Evolutionary conservation across 208 protist genomes (phyloP), one percentile per base, ranked within the genome.

Genomic region (Tetramitus jugosus): DNA sequence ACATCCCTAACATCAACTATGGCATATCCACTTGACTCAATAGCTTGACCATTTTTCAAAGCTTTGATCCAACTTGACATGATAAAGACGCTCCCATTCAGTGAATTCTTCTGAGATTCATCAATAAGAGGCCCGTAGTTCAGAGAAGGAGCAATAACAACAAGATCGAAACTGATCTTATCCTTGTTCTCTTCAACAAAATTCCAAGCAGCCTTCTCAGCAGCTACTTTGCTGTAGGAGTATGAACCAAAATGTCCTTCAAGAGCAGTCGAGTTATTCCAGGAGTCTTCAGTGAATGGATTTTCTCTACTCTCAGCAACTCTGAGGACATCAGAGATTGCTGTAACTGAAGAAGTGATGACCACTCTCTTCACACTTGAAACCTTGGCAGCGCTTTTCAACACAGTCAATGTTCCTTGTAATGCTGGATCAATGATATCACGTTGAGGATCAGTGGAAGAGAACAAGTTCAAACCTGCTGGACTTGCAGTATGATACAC

Each of bases 371-470:
- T 42, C 8, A 68, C 26, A 40, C 75, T 23, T 20, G 26, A 7
- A 40, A 64, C 29, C 39, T 42, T 33, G n/a, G n/a, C n/a, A 42
- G 31, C 33, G 8, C 17, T 10, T 20, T 37, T 17, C 14, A 78
- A 40, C 3, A 78, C 75, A 43, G 31, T 56, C 13, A 56, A 40
- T 31, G 75, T 78, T 60, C 75, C 75, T 14, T 72, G 60, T 20
- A 78, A 8, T 60, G 75, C 75, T 31, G 75, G 42, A 61, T 78
- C 75, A 31, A 78, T 33, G 3, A 78, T 29, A 40, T 78, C 75
- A 60, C 14, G 52, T 40, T 75, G 42, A 49, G 43, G 23, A 39
- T 42, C 33, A n/a, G 17, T 13, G n/a, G n/a, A n/a, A n/a, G n/a
- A n/a, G n/a, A n/a, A n/a, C n/a, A n/a, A n/a, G 10, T 43, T 31